Evolutionary conservation across 106 monocot genomes (phyloP).

Genomic region (Acorus gramineus): DNA sequence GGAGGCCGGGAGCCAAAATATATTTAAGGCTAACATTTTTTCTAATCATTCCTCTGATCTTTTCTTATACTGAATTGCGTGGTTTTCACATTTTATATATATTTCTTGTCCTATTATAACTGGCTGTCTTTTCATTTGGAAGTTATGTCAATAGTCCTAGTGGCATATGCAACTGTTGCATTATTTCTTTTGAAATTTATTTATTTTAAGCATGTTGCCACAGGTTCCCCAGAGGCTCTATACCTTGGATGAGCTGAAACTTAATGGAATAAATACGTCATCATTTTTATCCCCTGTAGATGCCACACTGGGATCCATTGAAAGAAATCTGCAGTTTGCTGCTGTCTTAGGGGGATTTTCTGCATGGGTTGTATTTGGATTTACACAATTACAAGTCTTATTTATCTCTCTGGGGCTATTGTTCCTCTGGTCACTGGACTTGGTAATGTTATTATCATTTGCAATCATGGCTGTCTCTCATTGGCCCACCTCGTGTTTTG

Average conservation of each 20-base stretch:
- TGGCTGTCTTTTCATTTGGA: no score
- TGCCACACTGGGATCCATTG: slow-evolving; percentile 62
- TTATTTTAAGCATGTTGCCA: background rate
- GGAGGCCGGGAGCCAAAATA: no score
- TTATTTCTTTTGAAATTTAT: no score
- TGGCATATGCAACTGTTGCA: no score
- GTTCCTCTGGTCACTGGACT: slow-evolving; percentile 72
- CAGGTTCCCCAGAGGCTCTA: slow-evolving; percentile 78
- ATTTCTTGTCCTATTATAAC: no score
- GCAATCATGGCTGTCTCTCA: no score
- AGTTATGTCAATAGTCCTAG: no score
- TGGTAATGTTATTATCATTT: slow-evolving; percentile 27
- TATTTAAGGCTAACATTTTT: no score
- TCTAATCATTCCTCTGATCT: no score
- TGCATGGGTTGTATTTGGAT: slow-evolving; percentile 46
- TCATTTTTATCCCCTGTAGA: slow-evolving; percentile 73
- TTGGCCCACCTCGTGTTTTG: background rate
- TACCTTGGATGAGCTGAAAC: slow-evolving; percentile 78
- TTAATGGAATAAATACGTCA: slow-evolving; percentile 69
- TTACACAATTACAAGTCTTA: slow-evolving; percentile 44
- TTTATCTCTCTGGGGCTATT: slow-evolving; percentile 45
- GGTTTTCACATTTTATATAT: no score
- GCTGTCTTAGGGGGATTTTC: slow-evolving; percentile 46
- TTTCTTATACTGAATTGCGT: no score
- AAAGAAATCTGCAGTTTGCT: slow-evolving; percentile 68